Evolutionary conservation across 768 basidiomycete genomes (phyloP), one percentile per base, ranked within the genome.

Genomic region (Lactarius tabidus): DNA sequence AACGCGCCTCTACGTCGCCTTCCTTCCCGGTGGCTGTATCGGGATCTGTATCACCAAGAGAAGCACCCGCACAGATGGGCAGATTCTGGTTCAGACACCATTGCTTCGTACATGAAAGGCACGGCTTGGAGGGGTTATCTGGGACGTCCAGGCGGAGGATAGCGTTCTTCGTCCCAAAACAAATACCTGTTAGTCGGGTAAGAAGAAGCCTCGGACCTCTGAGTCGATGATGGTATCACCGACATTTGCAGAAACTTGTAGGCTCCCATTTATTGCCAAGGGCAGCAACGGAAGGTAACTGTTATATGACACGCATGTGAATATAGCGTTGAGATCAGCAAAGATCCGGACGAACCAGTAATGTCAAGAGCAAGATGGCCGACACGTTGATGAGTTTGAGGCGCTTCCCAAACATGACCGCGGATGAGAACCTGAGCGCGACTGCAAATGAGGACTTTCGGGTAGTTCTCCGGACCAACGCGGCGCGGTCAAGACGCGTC

Each of bases 21-120:
- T 96, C 95, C 74, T 91, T 95, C 38, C 95, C 95, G 6, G 93
- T 95, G 15, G 90, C 93, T 20, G 91, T 94, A 75, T 97, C 95
- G 31, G 91, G 91, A 75, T 97, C 85, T 28, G 90, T 87, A 71
- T 94, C 91, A 29, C 94, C 95, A 59, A 95, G 77, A 57, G 84
- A 82, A 55, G 92, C 92, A 31, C 89, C 89, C 12, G 83, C 82
- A 74, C 92, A 96, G 52, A 93, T 95, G 18, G 82, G 79, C 41
- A 97, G 80, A 72, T 94, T 92, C 76, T 93, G 95, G 73, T 96
- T 91, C 62, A 95, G 79, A 77, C 95, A 97, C 91, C 95, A 97
- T 72, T 94, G 90, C 72, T 94, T 93, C 12, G 93, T 96, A 74
- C 95, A 97, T 6, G 92, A 90, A 29, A 94, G 81, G 75, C 95